Evolutionary conservation across 1,284 basidiomycete genomes (phyloP), one percentile per base, ranked within the genome.

Genomic region (Microbotryum violaceum): DNA sequence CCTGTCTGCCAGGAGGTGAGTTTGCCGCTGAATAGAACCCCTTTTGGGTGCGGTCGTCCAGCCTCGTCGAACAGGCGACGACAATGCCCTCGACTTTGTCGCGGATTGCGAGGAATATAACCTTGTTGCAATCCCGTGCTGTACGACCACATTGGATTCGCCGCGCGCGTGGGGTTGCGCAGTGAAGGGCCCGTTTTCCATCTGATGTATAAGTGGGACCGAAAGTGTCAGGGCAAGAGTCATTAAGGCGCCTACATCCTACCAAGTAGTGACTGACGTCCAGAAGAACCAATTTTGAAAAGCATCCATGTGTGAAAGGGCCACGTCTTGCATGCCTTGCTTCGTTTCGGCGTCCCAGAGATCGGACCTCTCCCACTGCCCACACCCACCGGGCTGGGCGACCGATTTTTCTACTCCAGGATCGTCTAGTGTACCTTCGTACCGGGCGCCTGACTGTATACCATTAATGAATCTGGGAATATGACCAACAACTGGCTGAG

Each of bases 141-240:
- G 56, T 70, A 70, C 47, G 68, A 68, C 71, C 71, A 73, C 54
- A 72, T 61, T 7, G 92, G 91, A 53, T 89, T 80, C 73, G 86
- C 84, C 49, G 89, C 81, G 50, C 77, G 79, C 53, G 85, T 84
- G 16, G 80, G 79, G 5, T 76, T 78, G 1, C 21, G 78, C 2
- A 82, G 75, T n/a, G 78, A 87, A 68, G 85, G 82, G 51, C 83
- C 87, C 67, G 92, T 84, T 81, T 87, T 92, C 91, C 91, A 96
- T 7, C 60, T 61, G 49, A 10, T n/a, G 6, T 6, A 27, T 6
- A 31, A 6, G 16, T 25, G 25, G 8, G 1, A 44, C 9, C 21
- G 25, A 9, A 56, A 29, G 23, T 10, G 50, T 53, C 27, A 21
- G 37, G 20, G 7, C 8, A 8, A 45, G 37, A 37, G 48, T 27